Percentiles rank a stretch among this genome's conserved stretches.
Evolutionary conservation across 2,329 filamentous ascomycete species (phyloP).

Genomic region (Cordyceps farinosa): DNA sequence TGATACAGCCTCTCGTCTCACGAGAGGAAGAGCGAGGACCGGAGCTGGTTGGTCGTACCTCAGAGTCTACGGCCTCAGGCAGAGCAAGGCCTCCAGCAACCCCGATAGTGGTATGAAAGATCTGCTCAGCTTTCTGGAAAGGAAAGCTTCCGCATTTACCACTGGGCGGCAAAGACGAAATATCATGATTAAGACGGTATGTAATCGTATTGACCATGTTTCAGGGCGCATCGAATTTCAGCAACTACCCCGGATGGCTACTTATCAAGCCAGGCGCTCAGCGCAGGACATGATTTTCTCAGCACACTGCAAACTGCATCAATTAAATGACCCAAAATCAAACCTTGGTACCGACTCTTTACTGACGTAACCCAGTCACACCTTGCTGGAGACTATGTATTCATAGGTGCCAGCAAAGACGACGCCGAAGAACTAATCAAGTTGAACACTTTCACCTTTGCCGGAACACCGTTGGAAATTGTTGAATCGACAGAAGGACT

Average conservation of each 20-base stretch:
- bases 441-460: slow-evolving; percentile 66
- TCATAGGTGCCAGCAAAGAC: slow-evolving; percentile 62
- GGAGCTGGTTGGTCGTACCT: slow-evolving; percentile 34
- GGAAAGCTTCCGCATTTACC: slow-evolving; percentile 59
- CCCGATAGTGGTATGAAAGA: slow-evolving; percentile 63
- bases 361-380: slow-evolving; percentile 71
- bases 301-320: slow-evolving; percentile 14
- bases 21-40: slow-evolving; percentile 25
- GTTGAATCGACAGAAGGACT: slow-evolving; percentile 45
- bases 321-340: slow-evolving; percentile 4
- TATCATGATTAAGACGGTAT: slow-evolving; percentile 74
- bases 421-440: slow-evolving; percentile 63
- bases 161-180: slow-evolving; percentile 42
- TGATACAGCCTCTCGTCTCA: slow-evolving; percentile 33
- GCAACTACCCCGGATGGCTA: slow-evolving; percentile 41
- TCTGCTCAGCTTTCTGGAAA: slow-evolving; percentile 66
- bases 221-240: slow-evolving; percentile 32
- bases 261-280: slow-evolving; percentile 6
- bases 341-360: slow-evolving; percentile 40
- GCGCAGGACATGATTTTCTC: slow-evolving; percentile 53
- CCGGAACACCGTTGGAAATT: slow-evolving; percentile 58
- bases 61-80: slow-evolving; percentile 59
- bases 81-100: slow-evolving; percentile 66
- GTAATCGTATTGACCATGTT: slow-evolving; percentile 42
- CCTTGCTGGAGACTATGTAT: slow-evolving; percentile 64